These are phyloP conservation scores for Ceratocystis variospora DNA, from an alignment of 2,329 filamentous ascomycete genomes.

Conservation along the genomic window DNA sequence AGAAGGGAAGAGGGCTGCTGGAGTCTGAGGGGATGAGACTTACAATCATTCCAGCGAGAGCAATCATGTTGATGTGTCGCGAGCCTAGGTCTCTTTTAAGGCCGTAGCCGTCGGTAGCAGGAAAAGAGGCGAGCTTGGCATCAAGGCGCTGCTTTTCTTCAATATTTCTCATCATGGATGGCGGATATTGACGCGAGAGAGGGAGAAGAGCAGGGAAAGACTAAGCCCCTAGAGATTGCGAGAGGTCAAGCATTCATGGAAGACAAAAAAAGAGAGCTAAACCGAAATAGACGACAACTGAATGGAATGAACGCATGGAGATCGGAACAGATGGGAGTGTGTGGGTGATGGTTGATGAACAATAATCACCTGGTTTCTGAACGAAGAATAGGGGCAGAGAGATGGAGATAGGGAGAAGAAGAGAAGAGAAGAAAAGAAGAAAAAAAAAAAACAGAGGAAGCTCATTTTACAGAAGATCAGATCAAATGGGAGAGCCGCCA, in stretches of 20 bases:
- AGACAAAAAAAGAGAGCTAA: not conserved
- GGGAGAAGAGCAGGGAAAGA: not conserved
- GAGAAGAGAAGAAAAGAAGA: not conserved
- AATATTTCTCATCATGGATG: not conserved
- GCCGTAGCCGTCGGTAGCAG: not conserved
- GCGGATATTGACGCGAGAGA: not conserved
- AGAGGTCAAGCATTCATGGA: not conserved
- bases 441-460: not conserved
- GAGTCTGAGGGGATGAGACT: not conserved
- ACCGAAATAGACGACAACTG: not conserved
- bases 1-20: not conserved
- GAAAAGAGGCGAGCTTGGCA: not conserved
- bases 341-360: not conserved
- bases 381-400: not conserved
- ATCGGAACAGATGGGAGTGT: not conserved
- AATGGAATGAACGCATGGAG: not conserved
- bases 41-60: conserved; percentile 26
- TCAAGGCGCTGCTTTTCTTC: not conserved
- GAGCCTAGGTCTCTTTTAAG: conserved; percentile 22
- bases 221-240: not conserved
- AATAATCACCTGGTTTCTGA: not conserved
- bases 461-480: too few species aligned
- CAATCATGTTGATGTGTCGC: conserved; percentile 28
- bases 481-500: too few species aligned
- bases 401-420: not conserved